Base-by-base conservation (phyloP, 495 filamentous ascomycete species). In the Tirmania nivea region DNA sequence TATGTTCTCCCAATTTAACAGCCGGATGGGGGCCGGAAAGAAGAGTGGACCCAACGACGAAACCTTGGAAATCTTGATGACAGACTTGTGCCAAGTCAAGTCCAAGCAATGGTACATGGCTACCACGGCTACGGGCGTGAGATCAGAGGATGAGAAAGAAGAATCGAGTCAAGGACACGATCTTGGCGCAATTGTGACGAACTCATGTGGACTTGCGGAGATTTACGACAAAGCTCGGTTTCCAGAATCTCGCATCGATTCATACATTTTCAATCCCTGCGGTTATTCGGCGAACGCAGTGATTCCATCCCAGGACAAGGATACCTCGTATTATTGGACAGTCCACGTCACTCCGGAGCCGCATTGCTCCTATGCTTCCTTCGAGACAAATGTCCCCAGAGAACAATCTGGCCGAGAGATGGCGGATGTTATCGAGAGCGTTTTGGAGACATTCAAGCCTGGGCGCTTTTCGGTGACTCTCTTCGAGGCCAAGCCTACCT, bases 301-400 rank as follows among this genome's bases (percentile, higher is more conserved):
- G 45, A 78, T 99, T 45, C 92, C 92, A 12, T 80, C 84, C 49
- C 81, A 88, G 3, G 69, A 75, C 25, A 69, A 73, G 16, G 74
- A 73, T 54, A 75, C 73, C 37, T 73, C 71, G 54, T 86, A 96
- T 69, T 99, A 99, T 68, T 99, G 94, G 73, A 99, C 89, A 2
- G 92, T 99, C 47, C 92, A 99, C 66, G 92, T 99, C 55, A 99
- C 92, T 0, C 92, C 92, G 0, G 92, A 99, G 72, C 83, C 90
- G 35, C 78, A 92, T 62, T 99, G 89, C 73, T 94, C 86, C n/a
- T 99, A 94, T 63, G 92, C 92, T 14, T 94, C 87, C 5, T 99
- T 99, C 63, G 92, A 99, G 73, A 95, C 92, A 58, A 96, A 99
- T 59, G 92, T 99, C 8, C 90, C 92, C n/a, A 79, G 84, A 53